Evolutionary conservation across 1,139 yeast genomes (phyloP), one percentile per base, ranked within the genome.

Genomic region (Arxiozyma slooffiae): DNA sequence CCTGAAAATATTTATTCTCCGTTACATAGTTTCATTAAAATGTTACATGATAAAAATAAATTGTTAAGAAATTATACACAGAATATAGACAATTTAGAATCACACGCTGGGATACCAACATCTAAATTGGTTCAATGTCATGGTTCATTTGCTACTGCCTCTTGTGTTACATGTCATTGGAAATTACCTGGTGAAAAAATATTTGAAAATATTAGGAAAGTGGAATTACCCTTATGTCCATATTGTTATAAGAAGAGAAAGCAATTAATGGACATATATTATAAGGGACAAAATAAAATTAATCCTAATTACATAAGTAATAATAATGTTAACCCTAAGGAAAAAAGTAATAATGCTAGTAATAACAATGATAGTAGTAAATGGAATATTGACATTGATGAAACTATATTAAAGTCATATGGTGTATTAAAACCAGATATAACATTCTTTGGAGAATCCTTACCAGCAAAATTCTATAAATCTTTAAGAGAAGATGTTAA

Each of bases 401-500:
- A 50, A 8, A 39, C 36, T 22, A 53, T 56, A 18, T 46, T 61
- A 38, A 71, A 71, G 47, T 77, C 83, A 8, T 82, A 67, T 63
- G 96, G 96, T 11, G 92, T 90, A 2, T 76, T 87, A 75, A 92
- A 92, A 64, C 98, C 98, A 0, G 96, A 92, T 65, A 90, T 92
- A 52, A 90, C 97, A 0, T 92, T 92, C 63, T 92, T 92, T 60
- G 96, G 96, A 6, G 97, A 92, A 64, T 79, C 82, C 16, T 72
- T 92, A 52, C 97, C 97, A 0, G 68, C 73, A n/a, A 67, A 75
- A 48, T 89, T 85, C 62, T 92, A 87, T 59, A 77, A 78, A 45
- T 70, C 76, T 30, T 75, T 86, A 38, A 72, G 74, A 41, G 69
- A 74, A 46, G 92, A 84, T 61, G 72, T 83, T 3, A 62, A 71